Evolutionary conservation across 495 filamentous ascomycete genomes (phyloP).

Genomic region (Diplogelasinospora grovesii): DNA sequence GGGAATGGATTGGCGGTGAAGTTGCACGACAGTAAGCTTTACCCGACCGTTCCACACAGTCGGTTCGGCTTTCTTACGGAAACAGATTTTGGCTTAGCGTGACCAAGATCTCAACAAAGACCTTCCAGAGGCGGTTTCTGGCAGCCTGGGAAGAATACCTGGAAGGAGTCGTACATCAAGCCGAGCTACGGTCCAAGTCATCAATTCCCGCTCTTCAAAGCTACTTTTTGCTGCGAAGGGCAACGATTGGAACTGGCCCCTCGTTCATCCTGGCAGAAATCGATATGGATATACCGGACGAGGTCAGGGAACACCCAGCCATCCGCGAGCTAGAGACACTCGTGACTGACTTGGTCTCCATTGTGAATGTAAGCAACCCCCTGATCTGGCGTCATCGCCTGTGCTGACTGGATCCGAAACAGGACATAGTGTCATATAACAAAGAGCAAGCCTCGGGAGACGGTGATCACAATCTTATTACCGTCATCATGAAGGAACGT

Average conservation of each 20-base stretch:
- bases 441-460: conserved; percentile 2
- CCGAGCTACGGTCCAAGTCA: not conserved
- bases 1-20: conserved; percentile 13
- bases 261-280: conserved; percentile 8
- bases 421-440: not conserved
- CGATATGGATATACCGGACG: conserved; percentile 10
- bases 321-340: conserved; percentile 4
- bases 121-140: conserved; percentile 10
- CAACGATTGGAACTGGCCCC: conserved; percentile 7
- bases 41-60: not conserved
- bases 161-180: conserved; percentile 7
- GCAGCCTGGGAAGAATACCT: conserved; percentile 4
- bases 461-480: conserved; percentile 14
- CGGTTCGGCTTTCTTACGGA: not conserved
- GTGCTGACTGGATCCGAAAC: not conserved
- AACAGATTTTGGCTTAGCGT: conserved; percentile 8
- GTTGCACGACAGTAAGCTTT: conserved; percentile 12
- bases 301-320: conserved; percentile 5
- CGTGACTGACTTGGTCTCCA: conserved; percentile 6
- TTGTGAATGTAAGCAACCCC: conserved; percentile 11
- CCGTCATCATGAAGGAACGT: conserved; percentile 9
- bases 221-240: conserved; percentile 10
- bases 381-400: not conserved
- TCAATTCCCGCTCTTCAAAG: conserved; percentile 1
- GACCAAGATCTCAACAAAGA: conserved; percentile 7